Conservation (phyloP, 169 alveolate genomes). For the Besnoitia besnoiti region DNA sequence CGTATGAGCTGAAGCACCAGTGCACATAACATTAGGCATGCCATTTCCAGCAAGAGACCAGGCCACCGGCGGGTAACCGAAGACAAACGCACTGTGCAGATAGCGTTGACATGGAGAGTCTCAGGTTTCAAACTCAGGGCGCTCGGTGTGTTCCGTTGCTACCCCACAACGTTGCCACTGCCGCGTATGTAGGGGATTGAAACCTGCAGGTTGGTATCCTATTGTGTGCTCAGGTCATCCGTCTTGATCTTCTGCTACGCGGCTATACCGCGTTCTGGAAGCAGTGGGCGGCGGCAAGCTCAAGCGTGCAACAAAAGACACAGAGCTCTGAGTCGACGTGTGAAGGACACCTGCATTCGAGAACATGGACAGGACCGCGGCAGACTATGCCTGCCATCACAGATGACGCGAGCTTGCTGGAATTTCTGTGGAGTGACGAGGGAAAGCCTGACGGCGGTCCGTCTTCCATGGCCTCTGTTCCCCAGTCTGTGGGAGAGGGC, state of each 20-base stretch:
- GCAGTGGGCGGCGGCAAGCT: neutral
- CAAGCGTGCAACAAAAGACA: neutral
- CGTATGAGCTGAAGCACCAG: too few relatives aligned
- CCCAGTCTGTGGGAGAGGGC: neutral
- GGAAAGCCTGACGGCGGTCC: neutral
- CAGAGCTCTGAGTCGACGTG: neutral
- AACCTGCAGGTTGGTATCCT: neutral
- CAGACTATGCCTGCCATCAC: neutral
- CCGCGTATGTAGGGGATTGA: too few relatives aligned
- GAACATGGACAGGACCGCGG: neutral
- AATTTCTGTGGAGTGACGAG: neutral
- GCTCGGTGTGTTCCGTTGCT: too few relatives aligned
- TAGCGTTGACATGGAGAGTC: too few relatives aligned
- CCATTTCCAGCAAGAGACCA: too few relatives aligned
- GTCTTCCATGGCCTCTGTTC: neutral
- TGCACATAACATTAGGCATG: too few relatives aligned
- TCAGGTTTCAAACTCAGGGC: too few relatives aligned
- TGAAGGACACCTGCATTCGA: neutral
- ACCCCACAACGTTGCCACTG: too few relatives aligned
- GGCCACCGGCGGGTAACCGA: too few relatives aligned
- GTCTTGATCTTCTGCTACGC: neutral
- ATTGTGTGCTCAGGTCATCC: neutral
- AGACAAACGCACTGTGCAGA: too few relatives aligned
- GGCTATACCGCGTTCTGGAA: neutral
- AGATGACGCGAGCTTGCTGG: slow-evolving; percentile 22